Base-by-base conservation (phyloP, 2,329 filamentous ascomycete genomes). In the Aureobasidium namibiae region DNA sequence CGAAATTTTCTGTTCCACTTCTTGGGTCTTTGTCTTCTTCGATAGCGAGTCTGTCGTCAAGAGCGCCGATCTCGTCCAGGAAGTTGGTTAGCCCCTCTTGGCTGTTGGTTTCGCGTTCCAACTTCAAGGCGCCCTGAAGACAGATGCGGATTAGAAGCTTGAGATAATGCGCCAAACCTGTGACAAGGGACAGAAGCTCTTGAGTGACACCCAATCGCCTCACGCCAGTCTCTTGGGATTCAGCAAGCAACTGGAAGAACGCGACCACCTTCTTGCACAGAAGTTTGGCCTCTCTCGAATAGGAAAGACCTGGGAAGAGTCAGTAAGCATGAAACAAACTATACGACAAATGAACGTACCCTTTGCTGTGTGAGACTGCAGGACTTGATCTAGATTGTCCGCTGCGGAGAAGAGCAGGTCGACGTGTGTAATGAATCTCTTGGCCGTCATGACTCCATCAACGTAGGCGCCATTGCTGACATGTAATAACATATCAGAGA, bases 191-290 rank as follows among this genome's bases (percentile, higher is more conserved):
- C n/a, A 99, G 76, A n/a, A 99, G 81, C 72, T 99, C 94, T 72
- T 99, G 94, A 9, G 94, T 99, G 33, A 99, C 94, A 44, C 94
- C 94, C 42, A 97, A 83, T 70, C 96, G 94, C 60, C 90, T 83
- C 38, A 89, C 85, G n/a, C 88, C 89, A 9, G 86, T 90, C 68
- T 96, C 92, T 70, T 97, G 92, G 1, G 92, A 94, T 72, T 96
- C 96, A 6, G 92, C 95, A 9, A 99, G 80, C 18, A 99, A 78
- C 13, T 91, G 91, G 72, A 99, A 99, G 78, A 99, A 99, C 26
- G 92, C 90, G 6, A 99, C 94, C 58, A 99, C 95, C 74, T 99
- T 99, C 75, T 99, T 99, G 79, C 94, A 99, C n/a, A 99, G 83
- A 53, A 99, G 80, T 74, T 99, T 99, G n/a, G 94, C 89, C 76